These are phyloP conservation scores for Picea abies DNA, from an alignment of 83 land plant genomes.

Conservation along the genomic window DNA sequence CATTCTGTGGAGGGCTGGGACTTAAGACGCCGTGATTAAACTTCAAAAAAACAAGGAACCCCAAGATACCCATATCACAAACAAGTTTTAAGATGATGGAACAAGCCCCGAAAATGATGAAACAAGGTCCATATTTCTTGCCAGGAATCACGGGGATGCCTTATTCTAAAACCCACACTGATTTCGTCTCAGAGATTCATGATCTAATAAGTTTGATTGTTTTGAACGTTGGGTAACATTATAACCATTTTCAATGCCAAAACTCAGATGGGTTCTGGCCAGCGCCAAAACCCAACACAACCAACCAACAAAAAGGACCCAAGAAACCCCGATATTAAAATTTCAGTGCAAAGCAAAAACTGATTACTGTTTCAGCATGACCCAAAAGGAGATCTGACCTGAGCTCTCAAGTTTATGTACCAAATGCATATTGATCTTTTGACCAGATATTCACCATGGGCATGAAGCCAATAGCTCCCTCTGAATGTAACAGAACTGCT, in stretches of 20 bases:
- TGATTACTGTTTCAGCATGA: not conserved
- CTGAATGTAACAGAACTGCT: not conserved
- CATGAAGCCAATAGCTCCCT: not conserved
- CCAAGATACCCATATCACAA: slow-evolving; percentile 1
- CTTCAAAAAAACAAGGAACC: no score
- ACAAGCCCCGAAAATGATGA: no score
- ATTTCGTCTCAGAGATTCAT: not conserved
- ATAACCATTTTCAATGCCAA: not conserved
- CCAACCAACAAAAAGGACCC: not conserved
- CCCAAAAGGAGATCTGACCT: not conserved
- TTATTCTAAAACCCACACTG: not conserved
- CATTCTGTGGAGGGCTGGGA: not conserved
- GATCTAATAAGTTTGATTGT: not conserved
- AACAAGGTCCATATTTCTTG: no score
- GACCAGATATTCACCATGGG: not conserved
- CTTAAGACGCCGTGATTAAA: no score
- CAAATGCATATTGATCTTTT: not conserved
- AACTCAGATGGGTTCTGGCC: not conserved
- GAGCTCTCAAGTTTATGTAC: not conserved
- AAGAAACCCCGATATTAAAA: not conserved
- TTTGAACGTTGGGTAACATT: no score
- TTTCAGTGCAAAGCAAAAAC: not conserved
- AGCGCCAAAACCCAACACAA: not conserved
- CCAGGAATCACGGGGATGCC: no score
- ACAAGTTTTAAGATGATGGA: not conserved